phyloP scores from a whole-genome alignment of 805 yeast species.

The Debaryomyces hansenii region DNA sequence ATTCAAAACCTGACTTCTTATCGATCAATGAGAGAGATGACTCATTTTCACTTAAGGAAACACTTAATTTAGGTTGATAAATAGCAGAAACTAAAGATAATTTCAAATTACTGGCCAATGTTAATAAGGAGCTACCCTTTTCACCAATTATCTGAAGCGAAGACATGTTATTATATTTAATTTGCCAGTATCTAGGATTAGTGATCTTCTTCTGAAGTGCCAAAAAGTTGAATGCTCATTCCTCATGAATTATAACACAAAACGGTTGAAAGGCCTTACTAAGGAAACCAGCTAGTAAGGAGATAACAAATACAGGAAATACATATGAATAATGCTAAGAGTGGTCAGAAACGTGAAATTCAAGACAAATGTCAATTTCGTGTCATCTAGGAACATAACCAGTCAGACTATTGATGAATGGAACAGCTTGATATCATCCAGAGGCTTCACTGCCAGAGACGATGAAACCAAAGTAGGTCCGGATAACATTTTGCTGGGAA shows the following conservation, averaged over 20 bases:
- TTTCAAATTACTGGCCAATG: constrained; percentile 44
- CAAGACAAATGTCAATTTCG: no score
- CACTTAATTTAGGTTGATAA: constrained; percentile 23
- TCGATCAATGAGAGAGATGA: constrained; percentile 29
- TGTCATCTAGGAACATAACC: background rate
- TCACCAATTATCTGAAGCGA: constrained; percentile 28
- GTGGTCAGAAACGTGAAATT: no score
- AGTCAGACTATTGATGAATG: constrained; percentile 6
- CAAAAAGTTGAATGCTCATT: no score
- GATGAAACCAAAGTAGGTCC: background rate
- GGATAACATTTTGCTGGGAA: constrained; percentile 3
- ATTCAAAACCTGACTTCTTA: constrained; percentile 41
- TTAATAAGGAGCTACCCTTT: constrained; percentile 20
- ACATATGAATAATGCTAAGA: no score
- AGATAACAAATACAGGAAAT: no score
- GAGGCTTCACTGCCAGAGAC: background rate
- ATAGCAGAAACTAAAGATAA: constrained; percentile 41
- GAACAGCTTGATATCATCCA: constrained; percentile 13
- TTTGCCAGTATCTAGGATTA: background rate
- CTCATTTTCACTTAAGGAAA: constrained; percentile 23
- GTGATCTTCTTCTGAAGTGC: no score
- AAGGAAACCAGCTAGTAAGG: no score
- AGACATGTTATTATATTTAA: constrained; percentile 9
- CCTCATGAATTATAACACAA: no score
- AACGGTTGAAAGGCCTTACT: no score